Conservation (phyloP, 2,329 filamentous ascomycete genomes). For the Huntiella decipiens region DNA sequence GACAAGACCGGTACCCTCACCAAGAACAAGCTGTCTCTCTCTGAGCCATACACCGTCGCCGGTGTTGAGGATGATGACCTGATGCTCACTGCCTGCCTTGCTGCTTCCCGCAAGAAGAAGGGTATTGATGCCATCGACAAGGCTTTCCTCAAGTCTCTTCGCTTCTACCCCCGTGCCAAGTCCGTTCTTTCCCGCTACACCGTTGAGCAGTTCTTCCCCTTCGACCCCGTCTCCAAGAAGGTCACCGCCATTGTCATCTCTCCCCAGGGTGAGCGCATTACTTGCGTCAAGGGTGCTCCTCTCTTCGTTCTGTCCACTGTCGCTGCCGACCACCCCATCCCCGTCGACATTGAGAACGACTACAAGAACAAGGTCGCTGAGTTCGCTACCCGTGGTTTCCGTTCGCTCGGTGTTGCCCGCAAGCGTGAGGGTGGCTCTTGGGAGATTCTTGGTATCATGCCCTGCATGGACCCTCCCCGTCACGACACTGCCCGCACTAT, state of each 20-base stretch:
- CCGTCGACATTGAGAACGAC: slow-evolving; percentile 55
- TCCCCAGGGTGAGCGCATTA: slow-evolving; percentile 64
- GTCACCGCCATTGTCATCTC: slow-evolving; percentile 70
- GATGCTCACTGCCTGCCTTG: slow-evolving; percentile 80
- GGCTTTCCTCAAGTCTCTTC: slow-evolving; percentile 75
- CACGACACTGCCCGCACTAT: slow-evolving; percentile 82
- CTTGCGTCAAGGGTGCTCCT: slow-evolving; percentile 81
- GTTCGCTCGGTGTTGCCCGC: slow-evolving; percentile 80
- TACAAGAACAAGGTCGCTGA: slow-evolving; percentile 90
- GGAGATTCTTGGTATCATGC: slow-evolving; percentile 92
- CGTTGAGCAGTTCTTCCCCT: slow-evolving; percentile 68
- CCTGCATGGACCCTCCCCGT: slow-evolving; percentile 78
- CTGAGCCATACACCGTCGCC: slow-evolving; percentile 65
- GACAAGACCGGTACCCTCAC: slow-evolving; percentile 89
- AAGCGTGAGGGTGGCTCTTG: slow-evolving; percentile 65
- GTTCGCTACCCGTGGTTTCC: slow-evolving; percentile 83
- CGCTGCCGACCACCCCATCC: slow-evolving; percentile 65
- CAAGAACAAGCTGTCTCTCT: slow-evolving; percentile 81
- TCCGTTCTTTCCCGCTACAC: slow-evolving; percentile 63
- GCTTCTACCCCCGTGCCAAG: slow-evolving; percentile 69
- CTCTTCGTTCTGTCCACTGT: slow-evolving; percentile 75
- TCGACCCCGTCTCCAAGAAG: slow-evolving; percentile 89
- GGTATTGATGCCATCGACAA: slow-evolving; percentile 91
- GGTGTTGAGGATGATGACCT: slow-evolving; percentile 75
- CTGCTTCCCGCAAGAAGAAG: slow-evolving; percentile 86